Conservation (phyloP, 768 basidiomycete genomes). For the Leucogyrophana mollusca region DNA sequence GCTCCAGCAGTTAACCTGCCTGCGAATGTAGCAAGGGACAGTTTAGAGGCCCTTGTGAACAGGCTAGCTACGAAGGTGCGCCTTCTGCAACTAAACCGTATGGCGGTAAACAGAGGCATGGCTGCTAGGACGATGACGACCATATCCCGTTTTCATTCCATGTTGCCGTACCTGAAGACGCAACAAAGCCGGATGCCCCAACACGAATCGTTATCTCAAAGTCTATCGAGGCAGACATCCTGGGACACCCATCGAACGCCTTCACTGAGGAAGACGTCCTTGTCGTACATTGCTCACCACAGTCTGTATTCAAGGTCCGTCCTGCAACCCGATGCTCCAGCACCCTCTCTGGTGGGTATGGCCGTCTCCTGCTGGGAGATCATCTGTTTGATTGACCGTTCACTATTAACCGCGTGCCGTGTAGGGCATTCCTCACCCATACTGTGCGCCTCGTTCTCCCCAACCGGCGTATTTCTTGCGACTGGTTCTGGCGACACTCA, state of each 20-base stretch:
- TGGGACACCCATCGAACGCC: slow-evolving; percentile 65
- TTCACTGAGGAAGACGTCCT: slow-evolving; percentile 88
- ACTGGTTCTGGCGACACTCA: slow-evolving; percentile 96
- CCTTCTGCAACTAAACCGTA: slow-evolving; percentile 12
- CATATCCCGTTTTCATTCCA: slow-evolving; percentile 93
- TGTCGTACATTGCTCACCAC: slow-evolving; percentile 87
- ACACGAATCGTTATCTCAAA: slow-evolving; percentile 82
- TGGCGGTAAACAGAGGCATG: slow-evolving; percentile 7
- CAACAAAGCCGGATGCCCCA: slow-evolving; percentile 48
- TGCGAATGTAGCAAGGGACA: slow-evolving; percentile 81
- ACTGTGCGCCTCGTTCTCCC: slow-evolving; percentile 93
- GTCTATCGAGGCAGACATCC: slow-evolving; percentile 80
- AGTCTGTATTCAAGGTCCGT: slow-evolving; percentile 92
- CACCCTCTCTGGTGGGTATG: slow-evolving; percentile 71
- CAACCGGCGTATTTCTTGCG: slow-evolving; percentile 86
- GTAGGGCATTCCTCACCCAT: slow-evolving; percentile 91
- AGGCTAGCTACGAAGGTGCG: slow-evolving; percentile 74
- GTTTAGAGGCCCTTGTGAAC: slow-evolving; percentile 86
- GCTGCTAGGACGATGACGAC: slow-evolving; percentile 57
- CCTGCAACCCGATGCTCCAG: slow-evolving; percentile 94
- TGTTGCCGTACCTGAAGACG: slow-evolving; percentile 65
- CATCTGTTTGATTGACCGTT: too few species aligned
- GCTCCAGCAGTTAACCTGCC: slow-evolving; percentile 90
- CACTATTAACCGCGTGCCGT: too few species aligned
- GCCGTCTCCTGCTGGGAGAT: slow-evolving; percentile 4